Evolutionary conservation across 352 stramenopile genomes (phyloP).

Genomic region (Phytophthora hybrid): DNA sequence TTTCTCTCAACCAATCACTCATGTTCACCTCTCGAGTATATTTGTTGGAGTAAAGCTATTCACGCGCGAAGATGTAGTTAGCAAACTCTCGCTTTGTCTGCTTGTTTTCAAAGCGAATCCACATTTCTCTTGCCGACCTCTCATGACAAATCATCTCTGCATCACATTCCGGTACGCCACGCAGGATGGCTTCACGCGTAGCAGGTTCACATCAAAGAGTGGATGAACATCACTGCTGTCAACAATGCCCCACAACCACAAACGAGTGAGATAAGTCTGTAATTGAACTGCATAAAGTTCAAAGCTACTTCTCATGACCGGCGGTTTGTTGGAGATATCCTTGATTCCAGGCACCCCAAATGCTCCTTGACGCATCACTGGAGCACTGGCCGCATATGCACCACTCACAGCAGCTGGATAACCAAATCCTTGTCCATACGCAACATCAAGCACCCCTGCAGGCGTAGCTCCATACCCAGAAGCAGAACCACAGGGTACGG

Average conservation of each 20-base stretch:
- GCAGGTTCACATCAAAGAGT: not conserved
- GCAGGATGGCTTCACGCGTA: slow-evolving; percentile 8
- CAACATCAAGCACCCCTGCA: not conserved
- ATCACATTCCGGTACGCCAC: slow-evolving; percentile 6
- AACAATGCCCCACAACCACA: slow-evolving; percentile 9
- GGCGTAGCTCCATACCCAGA: not conserved
- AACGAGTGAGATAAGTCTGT: slow-evolving; percentile 2
- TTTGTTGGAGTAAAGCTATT: not conserved
- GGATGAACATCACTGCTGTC: slow-evolving; percentile 1
- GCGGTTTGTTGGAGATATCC: not conserved
- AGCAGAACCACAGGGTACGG: not conserved
- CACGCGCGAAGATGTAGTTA: slow-evolving; percentile 20
- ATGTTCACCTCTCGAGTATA: not conserved
- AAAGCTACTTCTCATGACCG: slow-evolving; percentile 12
- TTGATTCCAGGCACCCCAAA: not conserved
- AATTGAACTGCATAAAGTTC: slow-evolving; percentile 19
- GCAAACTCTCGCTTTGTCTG: slow-evolving; percentile 21
- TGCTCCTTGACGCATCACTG: not conserved
- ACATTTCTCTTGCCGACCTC: slow-evolving; percentile 2
- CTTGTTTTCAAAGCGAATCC: slow-evolving; percentile 11
- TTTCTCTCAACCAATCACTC: not conserved
- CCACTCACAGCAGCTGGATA: not conserved
- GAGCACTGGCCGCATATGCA: not conserved
- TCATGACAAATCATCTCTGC: slow-evolving; percentile 28
- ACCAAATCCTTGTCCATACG: not conserved